Conservation (phyloP, 345 rosid genomes). For the Aquilaria yunnanensis region DNA sequence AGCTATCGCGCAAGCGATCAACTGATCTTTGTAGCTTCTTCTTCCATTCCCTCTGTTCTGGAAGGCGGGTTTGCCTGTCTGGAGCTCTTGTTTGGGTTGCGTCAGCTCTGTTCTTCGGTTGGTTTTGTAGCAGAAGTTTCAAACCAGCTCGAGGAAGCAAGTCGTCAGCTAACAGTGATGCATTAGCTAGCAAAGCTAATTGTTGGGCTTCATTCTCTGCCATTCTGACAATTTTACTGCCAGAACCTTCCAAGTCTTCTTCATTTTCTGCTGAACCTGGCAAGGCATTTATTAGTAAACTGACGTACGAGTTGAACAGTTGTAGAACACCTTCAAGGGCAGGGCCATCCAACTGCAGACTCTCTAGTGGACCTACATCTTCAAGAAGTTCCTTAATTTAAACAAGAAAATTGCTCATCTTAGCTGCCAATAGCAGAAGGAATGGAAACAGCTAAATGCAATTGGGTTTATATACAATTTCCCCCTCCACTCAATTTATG, state of each 20-base stretch:
- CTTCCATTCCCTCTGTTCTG: constrained; percentile 90
- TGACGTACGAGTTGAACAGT: constrained; percentile 60
- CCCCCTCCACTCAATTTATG: too few species aligned
- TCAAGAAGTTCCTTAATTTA: constrained; percentile 62
- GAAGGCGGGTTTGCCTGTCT: constrained; percentile 55
- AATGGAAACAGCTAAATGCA: too few species aligned
- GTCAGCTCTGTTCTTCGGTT: constrained; percentile 31
- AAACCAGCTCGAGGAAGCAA: constrained; percentile 75
- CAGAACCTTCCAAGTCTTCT: constrained; percentile 49
- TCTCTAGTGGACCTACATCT: constrained; percentile 73
- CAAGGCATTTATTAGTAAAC: constrained; percentile 68
- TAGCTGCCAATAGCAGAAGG: too few species aligned
- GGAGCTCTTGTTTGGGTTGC: constrained; percentile 43
- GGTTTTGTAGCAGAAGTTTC: constrained; percentile 47
- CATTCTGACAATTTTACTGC: constrained; percentile 53
- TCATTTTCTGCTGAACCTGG: constrained; percentile 72
- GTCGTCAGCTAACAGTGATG: constrained; percentile 79
- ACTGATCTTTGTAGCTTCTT: constrained; percentile 68
- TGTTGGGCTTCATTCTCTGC: constrained; percentile 87
- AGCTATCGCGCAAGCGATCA: constrained; percentile 80
- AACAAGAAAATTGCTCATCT: not conserved
- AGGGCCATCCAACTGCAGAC: constrained; percentile 62
- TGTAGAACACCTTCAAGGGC: constrained; percentile 78
- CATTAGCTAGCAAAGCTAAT: constrained; percentile 76
- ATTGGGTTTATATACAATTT: too few species aligned